phyloP scores from a whole-genome alignment of 2,329 filamentous ascomycete genomes.

The Botryosphaeria dothidea region DNA sequence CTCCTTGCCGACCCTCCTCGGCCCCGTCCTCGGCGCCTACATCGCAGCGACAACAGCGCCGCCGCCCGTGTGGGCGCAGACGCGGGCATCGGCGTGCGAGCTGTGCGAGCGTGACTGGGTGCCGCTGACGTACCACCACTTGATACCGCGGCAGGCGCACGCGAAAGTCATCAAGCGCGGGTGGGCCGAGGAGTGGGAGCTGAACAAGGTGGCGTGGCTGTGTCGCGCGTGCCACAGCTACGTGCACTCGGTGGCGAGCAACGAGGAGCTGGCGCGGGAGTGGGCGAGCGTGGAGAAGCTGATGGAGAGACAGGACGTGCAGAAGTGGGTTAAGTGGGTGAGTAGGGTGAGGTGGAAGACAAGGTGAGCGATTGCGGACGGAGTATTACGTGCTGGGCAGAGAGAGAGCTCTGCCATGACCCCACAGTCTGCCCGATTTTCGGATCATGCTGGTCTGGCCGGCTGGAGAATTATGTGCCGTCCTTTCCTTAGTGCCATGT shows the following conservation, averaged over 20 bases:
- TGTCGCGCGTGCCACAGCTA: conserved; percentile 82
- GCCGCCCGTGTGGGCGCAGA: conserved; percentile 64
- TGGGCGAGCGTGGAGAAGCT: conserved; percentile 74
- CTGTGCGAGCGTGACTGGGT: conserved; percentile 76
- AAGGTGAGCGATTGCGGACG: background rate
- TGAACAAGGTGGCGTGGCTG: conserved; percentile 83
- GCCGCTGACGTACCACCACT: conserved; percentile 77
- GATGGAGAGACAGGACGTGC: conserved; percentile 69
- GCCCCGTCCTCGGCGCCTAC: conserved; percentile 65
- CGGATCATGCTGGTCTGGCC: too few species aligned
- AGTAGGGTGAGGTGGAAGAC: conserved; percentile 68
- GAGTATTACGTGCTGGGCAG: too few species aligned
- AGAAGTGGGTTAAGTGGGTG: conserved; percentile 72
- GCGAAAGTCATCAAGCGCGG: conserved; percentile 73
- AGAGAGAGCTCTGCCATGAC: too few species aligned
- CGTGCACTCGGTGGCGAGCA: conserved; percentile 72
- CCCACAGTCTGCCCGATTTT: too few species aligned
- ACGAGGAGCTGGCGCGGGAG: conserved; percentile 74
- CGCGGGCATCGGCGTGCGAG: conserved; percentile 65
- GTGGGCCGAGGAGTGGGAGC: conserved; percentile 73
- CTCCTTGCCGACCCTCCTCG: conserved; percentile 57
- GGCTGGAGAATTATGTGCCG: too few species aligned
- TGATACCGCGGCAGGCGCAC: conserved; percentile 79
- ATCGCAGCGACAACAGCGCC: conserved; percentile 58
- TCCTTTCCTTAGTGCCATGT: too few species aligned